These are phyloP conservation scores for Myriosclerotinia duriaeana DNA, from an alignment of 2,329 filamentous ascomycete species.

Conservation along the genomic window DNA sequence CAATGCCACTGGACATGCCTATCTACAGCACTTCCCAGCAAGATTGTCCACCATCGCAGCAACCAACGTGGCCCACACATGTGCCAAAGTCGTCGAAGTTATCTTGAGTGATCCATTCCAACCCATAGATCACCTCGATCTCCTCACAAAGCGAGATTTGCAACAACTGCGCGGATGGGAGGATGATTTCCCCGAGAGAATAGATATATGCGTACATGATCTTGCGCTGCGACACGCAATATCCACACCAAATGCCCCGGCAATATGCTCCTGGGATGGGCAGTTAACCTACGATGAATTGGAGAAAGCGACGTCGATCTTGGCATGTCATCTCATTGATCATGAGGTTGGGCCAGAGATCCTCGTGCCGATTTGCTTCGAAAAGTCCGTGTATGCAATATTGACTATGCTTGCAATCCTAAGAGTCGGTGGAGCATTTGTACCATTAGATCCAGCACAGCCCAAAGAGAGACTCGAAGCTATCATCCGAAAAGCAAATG, in stretches of 20 bases:
- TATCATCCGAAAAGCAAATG: constrained; percentile 13
- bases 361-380: constrained; percentile 31
- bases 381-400: constrained; percentile 34
- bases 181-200: constrained; percentile 21
- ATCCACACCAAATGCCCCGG: constrained; percentile 24
- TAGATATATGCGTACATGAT: constrained; percentile 25
- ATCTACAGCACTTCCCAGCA: constrained; percentile 31
- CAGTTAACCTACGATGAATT: constrained; percentile 30
- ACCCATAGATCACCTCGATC: background rate
- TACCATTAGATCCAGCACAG: constrained; percentile 28
- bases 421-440: constrained; percentile 37
- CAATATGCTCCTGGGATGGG: constrained; percentile 31
- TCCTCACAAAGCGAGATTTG: constrained; percentile 17
- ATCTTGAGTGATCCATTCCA: background rate
- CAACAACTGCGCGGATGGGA: constrained; percentile 27
- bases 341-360: constrained; percentile 16
- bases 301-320: constrained; percentile 19
- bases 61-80: constrained; percentile 20
- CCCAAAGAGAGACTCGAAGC: constrained; percentile 21
- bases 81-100: background rate
- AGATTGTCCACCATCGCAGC: constrained; percentile 12
- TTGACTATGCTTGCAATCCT: constrained; percentile 37
- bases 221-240: constrained; percentile 23
- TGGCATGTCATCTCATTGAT: constrained; percentile 15
- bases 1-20: constrained; percentile 24